These are phyloP conservation scores for Aschersonia sp. DNA, from an alignment of 2,329 filamentous ascomycete genomes.

Conservation along the genomic window DNA sequence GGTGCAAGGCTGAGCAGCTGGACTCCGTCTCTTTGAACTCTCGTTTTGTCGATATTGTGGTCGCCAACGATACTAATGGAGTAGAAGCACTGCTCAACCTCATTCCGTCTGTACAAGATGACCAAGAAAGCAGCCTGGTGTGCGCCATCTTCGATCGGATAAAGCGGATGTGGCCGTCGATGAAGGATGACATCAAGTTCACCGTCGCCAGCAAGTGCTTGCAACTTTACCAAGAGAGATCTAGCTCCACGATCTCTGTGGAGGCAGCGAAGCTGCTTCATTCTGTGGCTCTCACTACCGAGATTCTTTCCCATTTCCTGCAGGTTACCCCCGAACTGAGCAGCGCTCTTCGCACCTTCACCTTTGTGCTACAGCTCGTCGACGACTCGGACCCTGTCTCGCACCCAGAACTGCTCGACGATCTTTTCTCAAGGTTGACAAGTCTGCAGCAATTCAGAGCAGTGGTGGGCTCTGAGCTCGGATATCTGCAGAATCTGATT, in stretches of 20 bases:
- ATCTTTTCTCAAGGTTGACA: constrained; percentile 71
- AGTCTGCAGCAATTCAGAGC: constrained; percentile 76
- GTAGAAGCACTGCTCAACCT: constrained; percentile 36
- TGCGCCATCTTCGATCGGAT: constrained; percentile 55
- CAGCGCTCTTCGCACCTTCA: constrained; percentile 58
- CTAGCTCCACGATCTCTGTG: constrained; percentile 25
- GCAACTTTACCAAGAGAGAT: constrained; percentile 36
- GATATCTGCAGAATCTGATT: constrained; percentile 77
- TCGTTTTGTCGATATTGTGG: constrained; percentile 34
- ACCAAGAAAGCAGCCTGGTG: constrained; percentile 36
- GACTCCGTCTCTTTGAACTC: constrained; percentile 27
- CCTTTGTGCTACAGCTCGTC: constrained; percentile 76
- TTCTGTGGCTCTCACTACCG: constrained; percentile 57
- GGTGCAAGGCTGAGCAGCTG: constrained; percentile 23
- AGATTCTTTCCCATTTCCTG: constrained; percentile 58
- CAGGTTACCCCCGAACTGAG: constrained; percentile 52
- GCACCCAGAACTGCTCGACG: constrained; percentile 62
- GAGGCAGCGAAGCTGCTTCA: constrained; percentile 61
- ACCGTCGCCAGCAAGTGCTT: constrained; percentile 49
- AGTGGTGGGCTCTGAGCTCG: constrained; percentile 71
- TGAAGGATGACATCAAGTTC: constrained; percentile 50
- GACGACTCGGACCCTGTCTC: constrained; percentile 64
- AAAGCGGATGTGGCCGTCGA: constrained; percentile 54
- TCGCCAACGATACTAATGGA: constrained; percentile 37
- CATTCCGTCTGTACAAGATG: constrained; percentile 18